phyloP scores from a whole-genome alignment of 805 yeast genomes.

The Nakazawaea sp. region DNA sequence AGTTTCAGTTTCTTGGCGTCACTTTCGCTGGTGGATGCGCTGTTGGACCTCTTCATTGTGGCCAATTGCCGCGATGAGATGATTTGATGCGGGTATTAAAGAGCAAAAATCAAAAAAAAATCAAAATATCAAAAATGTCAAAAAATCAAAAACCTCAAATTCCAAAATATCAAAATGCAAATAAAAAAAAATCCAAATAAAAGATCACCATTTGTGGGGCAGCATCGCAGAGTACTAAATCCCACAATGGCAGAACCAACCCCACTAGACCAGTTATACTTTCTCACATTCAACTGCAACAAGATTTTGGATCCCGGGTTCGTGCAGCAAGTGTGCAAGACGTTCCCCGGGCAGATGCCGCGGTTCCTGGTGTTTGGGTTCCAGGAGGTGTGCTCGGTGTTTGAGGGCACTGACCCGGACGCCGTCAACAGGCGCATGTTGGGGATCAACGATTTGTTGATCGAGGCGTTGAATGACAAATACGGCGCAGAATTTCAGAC shows the following conservation, averaged over 20 bases:
- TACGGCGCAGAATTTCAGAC: constrained; percentile 34
- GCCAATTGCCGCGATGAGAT: too few species aligned
- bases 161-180: too few species aligned
- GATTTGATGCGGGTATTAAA: not conserved
- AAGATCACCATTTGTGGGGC: too few species aligned
- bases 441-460: constrained; percentile 26
- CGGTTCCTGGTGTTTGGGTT: constrained; percentile 55
- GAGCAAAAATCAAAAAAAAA: not conserved
- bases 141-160: too few species aligned
- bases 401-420: constrained; percentile 43
- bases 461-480: constrained; percentile 26
- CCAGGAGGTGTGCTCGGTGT: constrained; percentile 53
- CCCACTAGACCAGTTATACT: constrained; percentile 8
- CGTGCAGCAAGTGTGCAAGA: not conserved
- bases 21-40: not conserved
- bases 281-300: constrained; percentile 9
- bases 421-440: constrained; percentile 31
- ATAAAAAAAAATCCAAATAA: too few species aligned
- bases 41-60: not conserved
- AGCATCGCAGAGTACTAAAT: too few species aligned
- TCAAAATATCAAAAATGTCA: not conserved
- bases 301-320: constrained; percentile 7
- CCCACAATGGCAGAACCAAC: too few species aligned
- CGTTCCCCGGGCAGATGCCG: constrained; percentile 20
- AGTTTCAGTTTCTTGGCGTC: constrained; percentile 9